Percentiles rank a stretch among this genome's conserved stretches.
Conservation (phyloP, 345 rosid genomes). For the Rhizophora apiculata region DNA sequence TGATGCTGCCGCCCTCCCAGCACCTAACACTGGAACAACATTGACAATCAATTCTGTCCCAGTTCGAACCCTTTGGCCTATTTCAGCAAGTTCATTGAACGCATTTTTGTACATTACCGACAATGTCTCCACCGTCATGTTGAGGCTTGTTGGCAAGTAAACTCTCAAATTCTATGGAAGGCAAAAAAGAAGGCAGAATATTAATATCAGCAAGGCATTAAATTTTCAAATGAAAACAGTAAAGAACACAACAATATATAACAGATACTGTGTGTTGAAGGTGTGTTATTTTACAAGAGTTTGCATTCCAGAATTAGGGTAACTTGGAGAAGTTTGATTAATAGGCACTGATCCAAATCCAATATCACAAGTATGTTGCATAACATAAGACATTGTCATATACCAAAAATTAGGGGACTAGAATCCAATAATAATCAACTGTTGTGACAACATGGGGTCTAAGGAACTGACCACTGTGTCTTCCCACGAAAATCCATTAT, state of each 20-base stretch:
- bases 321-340: no score
- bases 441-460: background rate
- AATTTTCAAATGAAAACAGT: background rate
- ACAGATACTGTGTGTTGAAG: background rate
- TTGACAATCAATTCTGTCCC: conserved; percentile 44
- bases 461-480: conserved; percentile 57
- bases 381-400: no score
- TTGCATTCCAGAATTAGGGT: no score
- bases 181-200: background rate
- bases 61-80: conserved; percentile 17
- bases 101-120: conserved; percentile 37
- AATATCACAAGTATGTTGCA: no score
- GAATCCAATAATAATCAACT: background rate
- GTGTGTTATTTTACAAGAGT: no score
- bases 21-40: conserved; percentile 64
- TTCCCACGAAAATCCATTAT: conserved; percentile 64
- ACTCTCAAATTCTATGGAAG: conserved; percentile 57
- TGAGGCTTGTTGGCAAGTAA: conserved; percentile 50
- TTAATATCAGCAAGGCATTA: background rate
- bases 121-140: conserved; percentile 36
- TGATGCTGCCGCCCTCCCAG: conserved; percentile 51
- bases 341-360: no score
- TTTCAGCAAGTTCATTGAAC: conserved; percentile 47
- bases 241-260: background rate
- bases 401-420: background rate